phyloP scores from a whole-genome alignment of 1,284 basidiomycete genomes.

The Melanopsichium pennsylvanicum region DNA sequence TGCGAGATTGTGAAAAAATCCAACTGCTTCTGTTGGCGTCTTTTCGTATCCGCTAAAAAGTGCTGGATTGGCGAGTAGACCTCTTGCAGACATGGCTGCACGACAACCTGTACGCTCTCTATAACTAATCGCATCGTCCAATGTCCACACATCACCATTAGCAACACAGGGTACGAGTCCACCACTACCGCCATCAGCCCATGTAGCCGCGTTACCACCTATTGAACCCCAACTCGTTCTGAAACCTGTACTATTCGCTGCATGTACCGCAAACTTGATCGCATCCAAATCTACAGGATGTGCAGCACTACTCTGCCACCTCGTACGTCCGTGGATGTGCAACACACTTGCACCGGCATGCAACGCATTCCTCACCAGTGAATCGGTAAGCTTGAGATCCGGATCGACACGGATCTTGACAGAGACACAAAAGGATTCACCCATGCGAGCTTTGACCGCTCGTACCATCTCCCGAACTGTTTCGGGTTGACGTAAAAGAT shows the following conservation, averaged over 20 bases:
- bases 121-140: slow-evolving; percentile 68
- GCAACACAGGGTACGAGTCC: slow-evolving; percentile 71
- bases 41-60: slow-evolving; percentile 70
- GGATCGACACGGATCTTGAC: slow-evolving; percentile 73
- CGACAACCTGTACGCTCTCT: slow-evolving; percentile 69
- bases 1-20: slow-evolving; percentile 69
- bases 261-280: slow-evolving; percentile 71
- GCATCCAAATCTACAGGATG: slow-evolving; percentile 70
- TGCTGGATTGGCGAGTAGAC: slow-evolving; percentile 72
- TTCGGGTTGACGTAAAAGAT: slow-evolving; percentile 71
- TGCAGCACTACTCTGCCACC: slow-evolving; percentile 69
- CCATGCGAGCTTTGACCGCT: slow-evolving; percentile 70
- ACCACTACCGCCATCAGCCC: slow-evolving; percentile 59
- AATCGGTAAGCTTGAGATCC: slow-evolving; percentile 69
- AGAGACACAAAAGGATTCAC: slow-evolving; percentile 70
- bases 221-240: slow-evolving; percentile 43
- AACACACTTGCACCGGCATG: slow-evolving; percentile 69
- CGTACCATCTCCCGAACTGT: slow-evolving; percentile 71
- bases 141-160: slow-evolving; percentile 72
- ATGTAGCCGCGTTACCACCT: slow-evolving; percentile 34
- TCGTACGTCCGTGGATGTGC: slow-evolving; percentile 72
- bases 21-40: slow-evolving; percentile 69
- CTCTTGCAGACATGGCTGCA: slow-evolving; percentile 73
- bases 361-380: slow-evolving; percentile 69
- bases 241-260: slow-evolving; percentile 62